Percentiles rank a stretch among this genome's conserved stretches.
phyloP scores from a whole-genome alignment of 257 asterid species.

The Jacaranda copaia region DNA sequence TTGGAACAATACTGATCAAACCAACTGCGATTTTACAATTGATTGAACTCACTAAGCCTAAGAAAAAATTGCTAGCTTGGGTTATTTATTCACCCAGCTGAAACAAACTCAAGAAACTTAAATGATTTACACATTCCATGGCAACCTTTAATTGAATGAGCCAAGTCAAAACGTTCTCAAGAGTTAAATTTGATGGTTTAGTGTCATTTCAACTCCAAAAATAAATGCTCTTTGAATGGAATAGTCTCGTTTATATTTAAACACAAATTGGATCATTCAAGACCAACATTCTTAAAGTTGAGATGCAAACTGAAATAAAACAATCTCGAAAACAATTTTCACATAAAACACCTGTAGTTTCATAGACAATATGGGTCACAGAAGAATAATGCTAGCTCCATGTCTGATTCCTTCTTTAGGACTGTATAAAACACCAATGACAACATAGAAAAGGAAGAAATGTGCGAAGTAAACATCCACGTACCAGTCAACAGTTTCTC shows the following conservation, averaged over 20 bases:
- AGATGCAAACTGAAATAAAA: neutral
- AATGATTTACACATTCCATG: neutral
- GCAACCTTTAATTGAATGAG: neutral
- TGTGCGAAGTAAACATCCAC: neutral
- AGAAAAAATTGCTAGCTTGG: neutral
- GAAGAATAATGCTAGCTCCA: no score
- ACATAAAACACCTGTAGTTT: neutral
- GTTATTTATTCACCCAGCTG: neutral
- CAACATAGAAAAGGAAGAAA: neutral
- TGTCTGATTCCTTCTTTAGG: neutral
- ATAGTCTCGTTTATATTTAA: neutral
- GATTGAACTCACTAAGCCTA: neutral
- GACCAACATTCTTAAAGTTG: neutral
- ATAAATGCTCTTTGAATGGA: neutral
- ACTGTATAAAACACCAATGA: neutral
- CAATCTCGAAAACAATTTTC: neutral
- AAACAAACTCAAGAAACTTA: conserved; percentile 10
- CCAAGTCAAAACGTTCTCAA: neutral
- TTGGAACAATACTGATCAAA: neutral
- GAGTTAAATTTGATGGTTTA: neutral
- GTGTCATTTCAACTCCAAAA: conserved; percentile 20
- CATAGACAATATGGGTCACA: neutral
- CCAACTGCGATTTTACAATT: neutral
- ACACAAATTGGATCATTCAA: neutral
- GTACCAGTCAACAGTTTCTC: conserved; percentile 15